Evolutionary conservation across 2,329 filamentous ascomycete species (phyloP), one percentile per base, ranked within the genome.

Genomic region (Phaeosphaeriaceae sp.): DNA sequence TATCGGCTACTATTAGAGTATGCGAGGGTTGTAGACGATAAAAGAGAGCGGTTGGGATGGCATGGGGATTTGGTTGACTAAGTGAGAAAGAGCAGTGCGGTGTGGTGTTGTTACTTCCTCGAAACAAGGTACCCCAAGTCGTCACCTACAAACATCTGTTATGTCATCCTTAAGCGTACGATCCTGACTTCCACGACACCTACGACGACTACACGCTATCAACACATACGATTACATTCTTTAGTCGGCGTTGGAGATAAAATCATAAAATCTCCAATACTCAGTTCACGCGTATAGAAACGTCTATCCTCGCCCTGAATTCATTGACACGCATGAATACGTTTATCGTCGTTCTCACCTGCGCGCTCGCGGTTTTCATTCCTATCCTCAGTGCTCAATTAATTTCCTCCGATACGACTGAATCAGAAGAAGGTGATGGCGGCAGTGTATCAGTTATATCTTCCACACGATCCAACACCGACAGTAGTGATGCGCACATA

Each of bases 1-100:
- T 77, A 87, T 50, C 76, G 88, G 23, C 64, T 92, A 56, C 32
- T 78, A 36, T 60, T 79, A 39, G 76, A 79, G 55, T 78, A 74
- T 64, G 76, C 71, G 7, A 63, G 77, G 41, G 41, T 79, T 9
- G 68, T 72, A 39, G 74, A 77, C 58, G 74, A 76, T 55, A 64
- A 68, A 20, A 58, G 77, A 41, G 71, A 77, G 26, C 61, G 56
- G 17, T 50, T 79, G 58, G 76, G 75, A 0, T 78, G 70, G 69
- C 71, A 73, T 13, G 71, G 42, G 3, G 68, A 72, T 51, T 45
- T 61, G 41, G 20, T 11, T 26, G 11, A 11, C 23, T 26, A 26
- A 63, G 69, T 68, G 32, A 35, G 26, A 34, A 3, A 28, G 26
- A 11, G 32, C 23, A 6, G 16, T 12, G 30, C 11, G 42, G 30